A percentile compares a stretch with the other conserved stretches of the same genome.
Evolutionary conservation across 352 stramenopile genomes (phyloP).

Genomic region (Elongisporangium prolatum): DNA sequence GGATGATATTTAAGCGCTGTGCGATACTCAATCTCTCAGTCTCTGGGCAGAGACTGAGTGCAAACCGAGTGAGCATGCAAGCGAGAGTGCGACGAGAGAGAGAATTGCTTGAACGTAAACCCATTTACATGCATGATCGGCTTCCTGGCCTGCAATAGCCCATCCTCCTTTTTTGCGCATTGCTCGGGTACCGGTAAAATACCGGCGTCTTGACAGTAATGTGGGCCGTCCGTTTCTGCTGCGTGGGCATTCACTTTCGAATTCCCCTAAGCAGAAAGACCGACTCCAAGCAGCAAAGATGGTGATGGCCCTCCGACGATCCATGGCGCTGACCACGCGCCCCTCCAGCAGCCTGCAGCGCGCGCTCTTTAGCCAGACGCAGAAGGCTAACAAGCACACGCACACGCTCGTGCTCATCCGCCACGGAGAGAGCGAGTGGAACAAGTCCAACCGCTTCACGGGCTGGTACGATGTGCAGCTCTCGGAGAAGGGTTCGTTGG

Average conservation of each 20-base stretch:
- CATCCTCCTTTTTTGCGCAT: not conserved
- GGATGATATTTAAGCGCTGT: constrained; percentile 84
- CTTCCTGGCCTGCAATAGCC: not conserved
- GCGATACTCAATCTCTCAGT: not conserved
- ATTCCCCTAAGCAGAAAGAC: constrained; percentile 19
- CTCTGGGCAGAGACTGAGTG: not conserved
- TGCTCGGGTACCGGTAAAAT: not conserved
- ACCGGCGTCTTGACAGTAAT: not conserved
- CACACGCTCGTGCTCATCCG: constrained; percentile 91
- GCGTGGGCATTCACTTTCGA: constrained; percentile 7
- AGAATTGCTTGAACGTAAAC: constrained; percentile 1
- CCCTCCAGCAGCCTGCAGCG: constrained; percentile 14
- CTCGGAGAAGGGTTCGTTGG: constrained; percentile 52
- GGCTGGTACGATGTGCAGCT: constrained; percentile 93
- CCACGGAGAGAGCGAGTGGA: constrained; percentile 94
- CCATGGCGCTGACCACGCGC: constrained; percentile 34
- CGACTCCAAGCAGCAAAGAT: constrained; percentile 22
- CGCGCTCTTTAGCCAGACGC: constrained; percentile 43
- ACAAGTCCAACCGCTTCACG: constrained; percentile 93
- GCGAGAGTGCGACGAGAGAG: constrained; percentile 1
- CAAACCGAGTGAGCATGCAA: not conserved
- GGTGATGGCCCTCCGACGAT: constrained; percentile 55
- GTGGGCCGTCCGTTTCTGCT: not conserved
- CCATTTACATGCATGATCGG: not conserved
- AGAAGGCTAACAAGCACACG: constrained; percentile 71